A percentile compares a stretch with the other conserved stretches of the same genome.
phyloP scores from a whole-genome alignment of 768 basidiomycete species.

The Tulasnella sp. region DNA sequence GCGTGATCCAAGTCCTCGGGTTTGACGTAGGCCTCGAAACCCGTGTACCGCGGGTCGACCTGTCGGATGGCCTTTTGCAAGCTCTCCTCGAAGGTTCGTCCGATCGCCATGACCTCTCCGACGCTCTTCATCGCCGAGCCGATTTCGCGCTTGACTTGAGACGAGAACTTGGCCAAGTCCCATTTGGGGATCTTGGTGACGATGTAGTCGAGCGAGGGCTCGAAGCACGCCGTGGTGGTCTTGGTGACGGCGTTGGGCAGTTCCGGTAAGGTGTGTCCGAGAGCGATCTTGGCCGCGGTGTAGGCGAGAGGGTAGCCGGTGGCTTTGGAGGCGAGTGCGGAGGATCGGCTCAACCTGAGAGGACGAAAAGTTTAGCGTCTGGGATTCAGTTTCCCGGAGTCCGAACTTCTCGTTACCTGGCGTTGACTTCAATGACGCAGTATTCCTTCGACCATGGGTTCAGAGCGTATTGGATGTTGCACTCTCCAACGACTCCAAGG shows the following conservation, averaged over 20 bases:
- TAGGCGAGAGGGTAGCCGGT: conserved; percentile 99
- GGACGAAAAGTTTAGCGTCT: conserved; percentile 22
- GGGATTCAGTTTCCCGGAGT: conserved; percentile 21
- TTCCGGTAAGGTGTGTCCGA: conserved; percentile 95
- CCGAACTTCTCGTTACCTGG: conserved; percentile 53
- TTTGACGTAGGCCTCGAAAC: conserved; percentile 91
- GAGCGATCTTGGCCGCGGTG: conserved; percentile 97
- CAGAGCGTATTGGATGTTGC: conserved; percentile 97
- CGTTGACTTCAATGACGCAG: conserved; percentile 97
- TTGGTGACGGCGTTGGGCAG: conserved; percentile 98
- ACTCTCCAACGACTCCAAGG: conserved; percentile 89
- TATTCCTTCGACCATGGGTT: conserved; percentile 91
- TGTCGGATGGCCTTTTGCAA: conserved; percentile 98
- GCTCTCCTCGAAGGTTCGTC: conserved; percentile 97
- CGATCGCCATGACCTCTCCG: conserved; percentile 99
- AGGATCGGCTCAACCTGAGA: conserved; percentile 36
- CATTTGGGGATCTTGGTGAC: conserved; percentile 99
- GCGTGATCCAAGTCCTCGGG: conserved; percentile 79
- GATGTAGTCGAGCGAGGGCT: conserved; percentile 97
- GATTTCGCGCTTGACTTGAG: conserved; percentile 89
- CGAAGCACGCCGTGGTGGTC: conserved; percentile 98
- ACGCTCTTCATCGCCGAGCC: conserved; percentile 99
- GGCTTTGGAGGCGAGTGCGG: conserved; percentile 96
- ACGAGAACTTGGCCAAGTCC: conserved; percentile 94
- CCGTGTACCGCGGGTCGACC: conserved; percentile 94